Percentiles rank a stretch among this genome's conserved stretches.
Evolutionary conservation across 192 early-diverging fungal genomes (phyloP).

Genomic region (Coemansia sp.): DNA sequence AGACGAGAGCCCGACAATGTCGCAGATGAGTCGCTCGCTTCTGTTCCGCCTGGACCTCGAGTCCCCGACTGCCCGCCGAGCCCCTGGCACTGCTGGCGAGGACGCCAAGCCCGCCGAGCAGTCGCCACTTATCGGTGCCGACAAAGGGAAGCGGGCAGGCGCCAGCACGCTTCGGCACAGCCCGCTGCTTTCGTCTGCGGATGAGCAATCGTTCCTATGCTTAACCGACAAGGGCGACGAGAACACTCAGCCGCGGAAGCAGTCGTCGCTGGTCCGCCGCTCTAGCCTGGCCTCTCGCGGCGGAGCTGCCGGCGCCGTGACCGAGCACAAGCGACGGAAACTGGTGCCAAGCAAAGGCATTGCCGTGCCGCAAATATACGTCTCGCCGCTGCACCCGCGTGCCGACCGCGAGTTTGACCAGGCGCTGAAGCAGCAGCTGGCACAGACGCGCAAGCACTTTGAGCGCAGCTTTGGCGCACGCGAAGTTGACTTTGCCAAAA

Average conservation of each 20-base stretch:
- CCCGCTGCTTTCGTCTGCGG: constrained; percentile 9
- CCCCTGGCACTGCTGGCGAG: background rate
- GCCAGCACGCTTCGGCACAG: constrained; percentile 7
- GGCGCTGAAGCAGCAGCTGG: constrained; percentile 28
- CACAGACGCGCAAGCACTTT: constrained; percentile 33
- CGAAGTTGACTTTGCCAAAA: constrained; percentile 52
- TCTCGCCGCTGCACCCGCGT: constrained; percentile 36
- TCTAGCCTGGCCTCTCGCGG: constrained; percentile 10
- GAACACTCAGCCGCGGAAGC: background rate
- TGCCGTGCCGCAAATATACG: constrained; percentile 33
- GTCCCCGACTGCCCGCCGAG: constrained; percentile 31
- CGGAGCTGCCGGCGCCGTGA: constrained; percentile 4
- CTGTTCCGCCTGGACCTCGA: constrained; percentile 48
- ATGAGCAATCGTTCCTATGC: constrained; percentile 3
- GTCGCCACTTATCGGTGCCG: constrained; percentile 18
- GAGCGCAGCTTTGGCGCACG: constrained; percentile 47
- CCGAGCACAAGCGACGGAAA: constrained; percentile 19
- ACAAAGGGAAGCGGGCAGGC: background rate
- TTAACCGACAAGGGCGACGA: background rate
- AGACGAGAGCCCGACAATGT: constrained; percentile 47
- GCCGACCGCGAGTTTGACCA: constrained; percentile 18
- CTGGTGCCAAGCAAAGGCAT: background rate
- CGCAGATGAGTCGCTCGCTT: constrained; percentile 49
- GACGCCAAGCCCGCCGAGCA: background rate
- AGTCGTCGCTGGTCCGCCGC: constrained; percentile 11